Conservation (phyloP, 176 grass and related monocot genomes). For the Phragmites australis region DNA sequence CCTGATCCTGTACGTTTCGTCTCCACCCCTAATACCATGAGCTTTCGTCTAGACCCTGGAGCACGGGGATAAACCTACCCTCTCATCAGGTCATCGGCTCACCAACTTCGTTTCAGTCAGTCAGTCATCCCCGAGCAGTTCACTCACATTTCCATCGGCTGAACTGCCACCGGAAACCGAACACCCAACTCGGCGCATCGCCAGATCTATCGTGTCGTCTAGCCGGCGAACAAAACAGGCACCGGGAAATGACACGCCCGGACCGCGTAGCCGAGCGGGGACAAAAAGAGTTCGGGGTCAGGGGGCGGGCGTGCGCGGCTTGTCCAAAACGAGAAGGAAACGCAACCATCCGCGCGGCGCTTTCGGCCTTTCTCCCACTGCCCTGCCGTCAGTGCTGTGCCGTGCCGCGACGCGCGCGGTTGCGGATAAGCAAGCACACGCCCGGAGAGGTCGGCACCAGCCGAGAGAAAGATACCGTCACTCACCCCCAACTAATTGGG, state of each 20-base stretch:
- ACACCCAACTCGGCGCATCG: background rate
- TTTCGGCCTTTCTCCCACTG: conserved; percentile 3
- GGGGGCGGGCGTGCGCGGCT: background rate
- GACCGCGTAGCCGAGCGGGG: background rate
- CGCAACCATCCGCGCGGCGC: background rate
- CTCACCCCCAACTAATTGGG: background rate
- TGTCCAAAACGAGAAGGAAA: conserved; percentile 18
- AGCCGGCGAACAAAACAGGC: conserved; percentile 1
- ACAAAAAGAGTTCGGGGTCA: background rate
- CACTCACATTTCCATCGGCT: background rate
- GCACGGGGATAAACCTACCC: too few species aligned
- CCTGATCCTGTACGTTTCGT: too few species aligned
- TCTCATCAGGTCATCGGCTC: too few species aligned
- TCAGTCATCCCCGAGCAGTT: background rate
- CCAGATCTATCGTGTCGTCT: background rate
- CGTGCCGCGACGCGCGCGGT: conserved; percentile 27
- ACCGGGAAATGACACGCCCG: background rate
- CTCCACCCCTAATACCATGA: background rate
- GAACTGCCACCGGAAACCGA: conserved; percentile 6
- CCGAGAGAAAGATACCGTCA: background rate
- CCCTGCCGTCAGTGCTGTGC: background rate
- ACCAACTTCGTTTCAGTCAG: too few species aligned
- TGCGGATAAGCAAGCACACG: conserved; percentile 35
- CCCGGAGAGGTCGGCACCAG: background rate
- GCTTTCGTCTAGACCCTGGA: too few species aligned